These are phyloP conservation scores for Calonectria pauciramosa DNA, from an alignment of 2,329 filamentous ascomycete species.

Conservation along the genomic window DNA sequence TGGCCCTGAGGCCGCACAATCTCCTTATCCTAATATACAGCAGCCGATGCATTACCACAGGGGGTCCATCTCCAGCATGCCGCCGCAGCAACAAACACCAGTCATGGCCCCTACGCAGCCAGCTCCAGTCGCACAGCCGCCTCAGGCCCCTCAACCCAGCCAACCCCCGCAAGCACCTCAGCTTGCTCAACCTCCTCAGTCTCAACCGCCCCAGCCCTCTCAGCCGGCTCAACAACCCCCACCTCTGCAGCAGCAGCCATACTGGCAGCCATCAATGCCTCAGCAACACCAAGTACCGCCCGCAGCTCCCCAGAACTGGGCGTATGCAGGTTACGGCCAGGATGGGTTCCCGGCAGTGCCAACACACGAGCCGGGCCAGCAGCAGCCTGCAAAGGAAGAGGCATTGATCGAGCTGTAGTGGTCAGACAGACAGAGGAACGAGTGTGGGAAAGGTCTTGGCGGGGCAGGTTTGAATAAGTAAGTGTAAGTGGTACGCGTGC, in stretches of 20 bases:
- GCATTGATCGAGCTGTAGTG: conserved; percentile 82
- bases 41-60: conserved; percentile 61
- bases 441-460: not conserved
- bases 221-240: conserved; percentile 50
- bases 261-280: conserved; percentile 53
- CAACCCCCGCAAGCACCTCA: conserved; percentile 49
- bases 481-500: conserved; percentile 7
- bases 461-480: not conserved
- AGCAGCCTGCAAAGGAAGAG: conserved; percentile 76
- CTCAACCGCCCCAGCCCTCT: conserved; percentile 51
- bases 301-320: conserved; percentile 57
- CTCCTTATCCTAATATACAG: conserved; percentile 67
- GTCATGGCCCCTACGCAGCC: conserved; percentile 46
- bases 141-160: conserved; percentile 30
- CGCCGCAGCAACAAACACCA: conserved; percentile 51
- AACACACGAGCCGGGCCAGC: conserved; percentile 55
- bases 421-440: not conserved
- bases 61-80: conserved; percentile 55
- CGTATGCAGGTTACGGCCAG: conserved; percentile 67
- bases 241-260: conserved; percentile 51
- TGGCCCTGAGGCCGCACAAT: conserved; percentile 58
- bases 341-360: conserved; percentile 76
- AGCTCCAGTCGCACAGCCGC: conserved; percentile 29
- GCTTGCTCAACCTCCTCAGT: conserved; percentile 33
- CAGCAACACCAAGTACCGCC: conserved; percentile 47